Evolutionary conservation across 139 green algal genomes (phyloP), one percentile per base, ranked within the genome.

Genomic region (Gonium pectorale): DNA sequence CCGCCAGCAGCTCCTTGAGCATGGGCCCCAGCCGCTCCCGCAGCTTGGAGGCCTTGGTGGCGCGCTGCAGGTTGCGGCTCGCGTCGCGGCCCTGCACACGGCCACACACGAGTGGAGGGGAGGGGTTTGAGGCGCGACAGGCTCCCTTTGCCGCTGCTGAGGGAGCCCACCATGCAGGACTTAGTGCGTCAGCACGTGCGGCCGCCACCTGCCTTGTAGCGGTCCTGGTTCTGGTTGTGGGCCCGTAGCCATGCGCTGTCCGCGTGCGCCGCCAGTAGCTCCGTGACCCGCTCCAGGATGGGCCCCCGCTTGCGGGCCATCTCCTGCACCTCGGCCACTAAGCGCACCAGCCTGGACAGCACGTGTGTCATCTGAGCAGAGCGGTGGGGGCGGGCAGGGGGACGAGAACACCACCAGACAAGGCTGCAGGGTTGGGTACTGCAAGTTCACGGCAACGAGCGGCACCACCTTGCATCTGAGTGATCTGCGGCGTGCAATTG

Each of bases 11-110:
- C 26, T 68, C 67, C 22, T 62, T 80, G 59, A 92, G 35, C 80
- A 91, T 71, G 15, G 31, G 49, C 3, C 82, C 88, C 74, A 93
- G 60, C 5, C 70, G 67, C 41, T 93, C 92, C 2, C 90, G 71
- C 67, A 88, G 69, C 82, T 89, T 89, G 44, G 51, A 31, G 15
- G 90, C 90, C 40, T 74, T 87, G 75, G 93, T 91, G 71, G 86
- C 86, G 62, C 92, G 87, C 86, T 93, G 87, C 79, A 94, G 83
- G 59, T 90, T 89, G 37, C 81, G 64, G 60, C 87, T 90, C 29
- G 89, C 88, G 71, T 94, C 92, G 38, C 92, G 89, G n/a, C 90
- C 92, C 91, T 94, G 86, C 60, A 68, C 24, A 3, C 9, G 33
- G 6, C 13, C 38, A 40, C 56, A 71, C 31, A 56, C 13, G 49